These are phyloP conservation scores for Haplosporangium gracile DNA, from an alignment of 192 early-diverging fungal genomes.

Conservation along the genomic window DNA sequence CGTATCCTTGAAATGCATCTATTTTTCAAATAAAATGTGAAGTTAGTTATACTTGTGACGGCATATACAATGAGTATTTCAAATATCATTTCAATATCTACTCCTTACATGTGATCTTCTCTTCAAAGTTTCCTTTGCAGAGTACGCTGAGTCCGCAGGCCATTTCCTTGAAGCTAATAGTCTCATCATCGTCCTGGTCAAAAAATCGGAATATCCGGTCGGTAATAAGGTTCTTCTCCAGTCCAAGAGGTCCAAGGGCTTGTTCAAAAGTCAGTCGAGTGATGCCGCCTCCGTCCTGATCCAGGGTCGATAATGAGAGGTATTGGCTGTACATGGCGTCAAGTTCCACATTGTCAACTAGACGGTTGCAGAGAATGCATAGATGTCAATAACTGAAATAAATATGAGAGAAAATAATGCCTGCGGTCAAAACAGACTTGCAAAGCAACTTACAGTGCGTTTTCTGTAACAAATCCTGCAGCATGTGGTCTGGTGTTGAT, in stretches of 20 bases:
- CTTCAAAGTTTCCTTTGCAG: constrained; percentile 90
- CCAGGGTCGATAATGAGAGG: constrained; percentile 80
- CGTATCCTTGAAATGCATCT: constrained; percentile 93
- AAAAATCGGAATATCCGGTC: constrained; percentile 91
- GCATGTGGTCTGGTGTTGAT: constrained; percentile 42
- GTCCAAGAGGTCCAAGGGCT: constrained; percentile 88
- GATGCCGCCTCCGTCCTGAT: constrained; percentile 76
- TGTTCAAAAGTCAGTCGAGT: constrained; percentile 82
- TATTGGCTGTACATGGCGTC: constrained; percentile 91
- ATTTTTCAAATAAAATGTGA: constrained; percentile 7
- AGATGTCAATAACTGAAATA: background rate
- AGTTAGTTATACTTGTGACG: background rate
- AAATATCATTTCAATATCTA: background rate
- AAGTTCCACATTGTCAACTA: constrained; percentile 90
- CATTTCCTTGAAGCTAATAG: constrained; percentile 88
- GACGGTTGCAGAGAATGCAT: background rate
- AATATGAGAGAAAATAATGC: background rate
- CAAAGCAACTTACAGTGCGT: constrained; percentile 75
- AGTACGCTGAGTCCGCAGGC: constrained; percentile 84
- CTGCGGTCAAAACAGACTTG: background rate
- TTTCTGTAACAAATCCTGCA: constrained; percentile 63
- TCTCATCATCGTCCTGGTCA: constrained; percentile 84
- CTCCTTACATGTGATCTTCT: constrained; percentile 85
- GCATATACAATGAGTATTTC: background rate
- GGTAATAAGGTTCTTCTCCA: constrained; percentile 87